Evolutionary conservation across 192 early-diverging fungal species (phyloP).

Genomic region (Umbelopsis ramanniana): DNA sequence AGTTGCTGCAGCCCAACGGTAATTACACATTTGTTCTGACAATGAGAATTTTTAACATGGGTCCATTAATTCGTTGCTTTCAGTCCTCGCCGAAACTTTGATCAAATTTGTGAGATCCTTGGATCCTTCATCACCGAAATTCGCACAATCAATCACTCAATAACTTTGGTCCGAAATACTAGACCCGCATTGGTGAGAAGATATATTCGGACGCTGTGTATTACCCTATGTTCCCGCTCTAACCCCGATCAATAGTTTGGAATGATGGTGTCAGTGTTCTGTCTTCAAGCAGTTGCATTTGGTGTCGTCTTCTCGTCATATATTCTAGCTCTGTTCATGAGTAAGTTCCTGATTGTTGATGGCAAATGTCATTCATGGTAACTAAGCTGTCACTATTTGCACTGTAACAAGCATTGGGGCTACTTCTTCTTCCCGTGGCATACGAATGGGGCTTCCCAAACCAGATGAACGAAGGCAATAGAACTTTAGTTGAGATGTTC

Average conservation of each 20-base stretch:
- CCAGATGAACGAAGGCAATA: slow-evolving; percentile 7
- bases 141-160: background rate
- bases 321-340: background rate
- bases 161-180: background rate
- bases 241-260: background rate
- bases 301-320: background rate
- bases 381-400: background rate
- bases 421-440: background rate
- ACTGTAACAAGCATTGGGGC: background rate
- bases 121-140: background rate
- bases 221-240: background rate
- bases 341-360: background rate
- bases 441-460: slow-evolving; percentile 14
- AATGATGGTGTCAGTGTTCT: background rate
- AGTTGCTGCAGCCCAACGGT: slow-evolving; percentile 16
- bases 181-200: background rate
- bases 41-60: background rate
- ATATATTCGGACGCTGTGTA: background rate
- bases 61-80: no score
- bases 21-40: background rate
- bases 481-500: background rate
- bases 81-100: slow-evolving; percentile 10
- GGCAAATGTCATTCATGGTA: background rate
- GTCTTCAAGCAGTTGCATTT: background rate
- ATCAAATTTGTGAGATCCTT: slow-evolving; percentile 18